Evolutionary conservation across 1,284 basidiomycete species (phyloP), one percentile per base, ranked within the genome.

Genomic region (Leccinum pachyderme): DNA sequence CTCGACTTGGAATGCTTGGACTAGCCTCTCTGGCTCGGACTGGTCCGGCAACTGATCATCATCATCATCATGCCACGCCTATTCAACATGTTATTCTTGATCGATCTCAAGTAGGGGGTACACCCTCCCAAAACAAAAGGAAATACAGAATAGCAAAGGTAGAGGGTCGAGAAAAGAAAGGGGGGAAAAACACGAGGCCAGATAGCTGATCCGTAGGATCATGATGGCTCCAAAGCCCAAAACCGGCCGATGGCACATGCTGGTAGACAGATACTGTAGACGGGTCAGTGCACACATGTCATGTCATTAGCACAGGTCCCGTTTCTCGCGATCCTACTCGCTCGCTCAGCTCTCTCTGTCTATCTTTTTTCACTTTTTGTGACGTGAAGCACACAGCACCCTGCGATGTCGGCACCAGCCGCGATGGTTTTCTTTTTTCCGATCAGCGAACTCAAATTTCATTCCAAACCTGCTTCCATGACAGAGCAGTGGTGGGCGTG

Each of bases 271-370:
- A 39, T 39, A 22, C 37, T 39, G 37, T 39, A 39, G 37, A 39
- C 3, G 15, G 33, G 7, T 18, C 18, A 18, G 18, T 18, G 18
- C 18, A 18, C 18, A 18, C 18, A 18, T 18, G 18, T 18, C 18
- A 18, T 18, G 18, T 18, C 18, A 18, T 18, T 18, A 18, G 18
- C 18, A 18, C 7, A 15, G 13, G 32, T 3, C n/a, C 9, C n/a
- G 37, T 39, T 39, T 27, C 32, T 18, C 29, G 8, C 24, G 5
- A 41, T 54, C 58, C 41, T 52, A 57, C 48, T 61, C 45, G 61
- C 28, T 47, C 46, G 47, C 35, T 37, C 31, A 50, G 56, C 57
- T 55, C 47, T 58, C 57, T 25, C 28, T 35, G 24, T 3, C 4
- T 27, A 22, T 46, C 28, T 51, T 18, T 32, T n/a, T 45, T 8